Conservation (phyloP, 805 yeast genomes). For the Sungouiozyma intestinalis region DNA sequence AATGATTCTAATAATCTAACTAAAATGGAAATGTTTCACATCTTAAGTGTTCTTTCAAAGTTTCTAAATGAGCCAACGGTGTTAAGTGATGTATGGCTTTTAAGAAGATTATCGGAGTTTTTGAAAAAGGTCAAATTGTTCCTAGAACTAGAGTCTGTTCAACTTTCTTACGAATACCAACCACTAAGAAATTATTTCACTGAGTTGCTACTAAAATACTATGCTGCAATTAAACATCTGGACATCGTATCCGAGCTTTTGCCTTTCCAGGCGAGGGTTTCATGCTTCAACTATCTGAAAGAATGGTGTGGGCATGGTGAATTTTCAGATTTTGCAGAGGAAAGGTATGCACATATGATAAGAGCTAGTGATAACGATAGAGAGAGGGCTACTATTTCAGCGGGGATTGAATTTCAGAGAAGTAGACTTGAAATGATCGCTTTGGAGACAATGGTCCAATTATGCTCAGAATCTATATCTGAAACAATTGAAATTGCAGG, state of each 20-base stretch:
- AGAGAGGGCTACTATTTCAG: conserved; percentile 49
- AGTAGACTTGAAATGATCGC: conserved; percentile 60
- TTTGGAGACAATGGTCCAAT: conserved; percentile 72
- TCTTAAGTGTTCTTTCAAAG: conserved; percentile 58
- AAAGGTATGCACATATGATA: conserved; percentile 53
- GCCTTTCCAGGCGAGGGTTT: conserved; percentile 79
- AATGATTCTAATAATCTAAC: conserved; percentile 33
- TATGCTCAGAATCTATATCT: conserved; percentile 66
- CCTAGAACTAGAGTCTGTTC: conserved; percentile 46
- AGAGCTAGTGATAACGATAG: conserved; percentile 30
- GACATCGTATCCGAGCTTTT: conserved; percentile 42
- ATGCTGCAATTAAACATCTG: conserved; percentile 40
- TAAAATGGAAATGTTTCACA: conserved; percentile 69
- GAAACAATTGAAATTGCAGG: conserved; percentile 28
- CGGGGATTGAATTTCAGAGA: conserved; percentile 65
- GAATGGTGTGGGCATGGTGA: conserved; percentile 95
- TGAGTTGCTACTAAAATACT: conserved; percentile 69
- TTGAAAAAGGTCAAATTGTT: conserved; percentile 53
- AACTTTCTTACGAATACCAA: conserved; percentile 61
- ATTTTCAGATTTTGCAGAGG: conserved; percentile 45
- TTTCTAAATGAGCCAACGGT: conserved; percentile 43
- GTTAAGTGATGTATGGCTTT: conserved; percentile 56
- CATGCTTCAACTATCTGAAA: conserved; percentile 70
- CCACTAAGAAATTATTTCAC: conserved; percentile 74
- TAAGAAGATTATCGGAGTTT: conserved; percentile 51